These are phyloP conservation scores for Trichoderma parareesei DNA, from an alignment of 495 filamentous ascomycete genomes.

Conservation along the genomic window DNA sequence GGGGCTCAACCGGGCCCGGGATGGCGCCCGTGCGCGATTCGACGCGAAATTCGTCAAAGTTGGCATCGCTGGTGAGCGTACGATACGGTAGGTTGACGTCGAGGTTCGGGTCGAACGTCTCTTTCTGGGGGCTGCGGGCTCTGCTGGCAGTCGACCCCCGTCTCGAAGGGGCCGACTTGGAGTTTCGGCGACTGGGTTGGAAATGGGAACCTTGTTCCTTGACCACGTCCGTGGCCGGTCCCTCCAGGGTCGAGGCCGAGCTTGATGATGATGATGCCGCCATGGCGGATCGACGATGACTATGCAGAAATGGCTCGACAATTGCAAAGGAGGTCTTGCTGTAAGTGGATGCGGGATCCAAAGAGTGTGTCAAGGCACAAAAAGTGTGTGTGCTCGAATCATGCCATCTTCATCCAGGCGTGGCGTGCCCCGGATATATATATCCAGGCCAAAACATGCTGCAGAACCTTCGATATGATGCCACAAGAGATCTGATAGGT, in stretches of 20 bases:
- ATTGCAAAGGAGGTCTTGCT: not conserved
- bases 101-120: slow-evolving; percentile 11
- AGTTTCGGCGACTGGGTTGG: not conserved
- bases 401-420: not conserved
- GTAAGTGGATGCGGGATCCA: not conserved
- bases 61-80: slow-evolving; percentile 49
- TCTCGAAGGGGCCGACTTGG: not conserved
- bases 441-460: not conserved
- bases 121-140: slow-evolving; percentile 4
- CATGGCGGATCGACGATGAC: not conserved
- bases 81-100: slow-evolving; percentile 55
- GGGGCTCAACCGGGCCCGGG: slow-evolving; percentile 44
- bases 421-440: slow-evolving; percentile 4
- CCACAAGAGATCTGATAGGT: too few relatives aligned
- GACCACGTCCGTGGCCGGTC: not conserved
- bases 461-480: not conserved
- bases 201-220: not conserved
- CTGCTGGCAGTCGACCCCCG: not conserved
- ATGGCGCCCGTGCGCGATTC: slow-evolving; percentile 55
- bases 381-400: slow-evolving; percentile 6
- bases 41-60: slow-evolving; percentile 54
- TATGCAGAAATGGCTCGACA: not conserved
- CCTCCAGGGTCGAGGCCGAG: not conserved
- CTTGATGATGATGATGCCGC: not conserved
- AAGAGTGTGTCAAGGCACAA: not conserved